Evolutionary conservation across 78 protist species (phyloP), one percentile per base, ranked within the genome.

Genomic region (Dictyostelium firmibasis): DNA sequence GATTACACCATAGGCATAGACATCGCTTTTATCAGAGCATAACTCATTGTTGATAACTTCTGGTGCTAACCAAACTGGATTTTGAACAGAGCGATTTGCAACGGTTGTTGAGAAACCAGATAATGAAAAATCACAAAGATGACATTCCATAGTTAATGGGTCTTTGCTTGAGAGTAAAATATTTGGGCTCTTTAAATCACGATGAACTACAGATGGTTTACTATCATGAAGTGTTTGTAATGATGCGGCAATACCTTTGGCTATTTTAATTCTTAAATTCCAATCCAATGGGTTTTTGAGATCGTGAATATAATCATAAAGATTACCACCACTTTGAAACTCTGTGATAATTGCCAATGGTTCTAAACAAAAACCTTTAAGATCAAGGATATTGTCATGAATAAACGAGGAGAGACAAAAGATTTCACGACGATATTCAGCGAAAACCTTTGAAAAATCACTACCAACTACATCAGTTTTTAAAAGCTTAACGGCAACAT

Each of bases 21-120:
- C 91, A 72, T 94, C 97, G 20, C 87, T 74, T 57, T 83, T 84
- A 74, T 84, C 93, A 0, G 93, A 78, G 44, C 88, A 84, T 23
- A 78, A 27, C 20, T 94, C 96, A 25, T 85, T 83, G 14, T 50
- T 50, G n/a, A 94, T 84, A 8, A 94, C 93, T 43, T 94, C 96
- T 27, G 96, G 96, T 25, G 96, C 96, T 23, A 93, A 76, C 96
- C 96, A 93, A 60, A 86, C 92, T 47, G 96, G 96, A 44, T 93
- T 93, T 44, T 85, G 93, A n/a, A 93, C 96, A 2, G 86, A 91
- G 14, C 87, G 41, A 27, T 62, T 29, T 7, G 83, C 77, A 14
- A 86, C 70, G 11, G 84, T 78, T 2, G 91, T 86, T 10, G 92
- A 82, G 91, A 93, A 87, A n/a, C 92, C 92, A 16, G 83, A 36